Evolutionary conservation across 2,329 filamentous ascomycete genomes (phyloP), one percentile per base, ranked within the genome.

Genomic region (Pseudogymnoascus sp.): DNA sequence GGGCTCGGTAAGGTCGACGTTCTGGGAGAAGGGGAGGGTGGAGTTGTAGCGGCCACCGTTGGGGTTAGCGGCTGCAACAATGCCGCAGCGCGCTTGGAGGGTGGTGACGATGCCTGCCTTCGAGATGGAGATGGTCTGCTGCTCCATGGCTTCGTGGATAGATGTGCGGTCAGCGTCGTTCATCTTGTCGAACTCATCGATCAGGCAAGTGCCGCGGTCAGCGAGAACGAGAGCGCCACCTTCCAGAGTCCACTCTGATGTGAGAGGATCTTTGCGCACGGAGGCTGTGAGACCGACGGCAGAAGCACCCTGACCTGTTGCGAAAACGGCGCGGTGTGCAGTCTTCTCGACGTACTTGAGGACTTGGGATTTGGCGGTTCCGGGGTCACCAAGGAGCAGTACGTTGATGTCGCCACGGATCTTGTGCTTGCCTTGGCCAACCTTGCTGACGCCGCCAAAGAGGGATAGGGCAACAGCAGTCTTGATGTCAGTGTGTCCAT

Each of bases 131-230:
- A 99, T 99, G 1, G 95, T 99, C 78, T 99, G 95, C 77, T 99
- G 95, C 77, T 99, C 95, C 95, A 99, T 99, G 65, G 95, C 95
- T 81, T 99, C 95, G 83, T 99, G 95, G 70, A 99, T 99, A 7
- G 92, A 96, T 0, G 95, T 97, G 68, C 95, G 87, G 76, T 99
- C 95, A 74, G 97, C 92, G 74, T 99, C 95, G 75, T 97, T 97
- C 95, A 99, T 99, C 82, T 99, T 99, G 83, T 99, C 95, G 71
- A 99, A 99, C 77, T 99, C 95, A 71, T 99, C 95, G 67, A 99
- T 99, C 31, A 99, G 82, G 72, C 95, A 97, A 15, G 91, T 96
- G 42, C 95, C 95, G 68, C 91, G 89, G 75, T 99, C 95, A 15
- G 95, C 95, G 63, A 99, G 85, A 71, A 99, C 95, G 10, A 99